A percentile compares a stretch with the other conserved stretches of the same genome.
Conservation (phyloP, 1,284 basidiomycete species). For the Pascua sp. region DNA sequence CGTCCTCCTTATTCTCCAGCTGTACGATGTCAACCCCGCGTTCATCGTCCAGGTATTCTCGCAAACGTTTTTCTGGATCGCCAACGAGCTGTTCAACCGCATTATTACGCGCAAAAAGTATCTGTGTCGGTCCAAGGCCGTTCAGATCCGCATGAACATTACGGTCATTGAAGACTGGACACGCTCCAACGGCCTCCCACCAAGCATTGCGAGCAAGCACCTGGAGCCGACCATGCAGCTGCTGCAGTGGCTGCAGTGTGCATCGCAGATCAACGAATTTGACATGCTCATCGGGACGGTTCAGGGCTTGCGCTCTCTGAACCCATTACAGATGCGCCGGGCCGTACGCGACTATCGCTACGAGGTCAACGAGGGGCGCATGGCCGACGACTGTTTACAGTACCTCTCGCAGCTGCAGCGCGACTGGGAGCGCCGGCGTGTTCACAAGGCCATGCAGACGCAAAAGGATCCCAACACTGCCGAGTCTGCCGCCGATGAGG, state of each 20-base stretch:
- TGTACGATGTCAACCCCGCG: slow-evolving; percentile 88
- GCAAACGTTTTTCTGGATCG: slow-evolving; percentile 61
- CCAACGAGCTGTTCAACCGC: slow-evolving; percentile 88
- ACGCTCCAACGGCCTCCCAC: slow-evolving; percentile 64
- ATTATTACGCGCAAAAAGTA: slow-evolving; percentile 88
- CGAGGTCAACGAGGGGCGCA: slow-evolving; percentile 84
- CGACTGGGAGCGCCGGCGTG: slow-evolving; percentile 88
- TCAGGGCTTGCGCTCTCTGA: slow-evolving; percentile 78
- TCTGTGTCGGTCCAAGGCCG: slow-evolving; percentile 81
- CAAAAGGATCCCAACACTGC: neutral
- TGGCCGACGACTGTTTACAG: slow-evolving; percentile 91
- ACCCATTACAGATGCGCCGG: slow-evolving; percentile 91
- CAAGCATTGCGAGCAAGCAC: slow-evolving; percentile 68
- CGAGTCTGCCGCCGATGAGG: neutral
- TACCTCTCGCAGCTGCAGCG: slow-evolving; percentile 90
- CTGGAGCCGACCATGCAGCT: slow-evolving; percentile 82
- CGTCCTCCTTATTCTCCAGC: slow-evolving; percentile 76
- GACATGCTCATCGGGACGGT: slow-evolving; percentile 83
- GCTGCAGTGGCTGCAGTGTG: slow-evolving; percentile 62
- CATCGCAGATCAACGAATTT: slow-evolving; percentile 78
- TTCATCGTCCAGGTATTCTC: slow-evolving; percentile 89
- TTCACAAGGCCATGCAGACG: slow-evolving; percentile 74
- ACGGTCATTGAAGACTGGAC: slow-evolving; percentile 89
- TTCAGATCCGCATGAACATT: slow-evolving; percentile 87
- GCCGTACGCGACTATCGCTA: slow-evolving; percentile 92